Base-by-base conservation (phyloP, 176 grass and related monocot genomes). In the Echinochloa phyllopogon region DNA sequence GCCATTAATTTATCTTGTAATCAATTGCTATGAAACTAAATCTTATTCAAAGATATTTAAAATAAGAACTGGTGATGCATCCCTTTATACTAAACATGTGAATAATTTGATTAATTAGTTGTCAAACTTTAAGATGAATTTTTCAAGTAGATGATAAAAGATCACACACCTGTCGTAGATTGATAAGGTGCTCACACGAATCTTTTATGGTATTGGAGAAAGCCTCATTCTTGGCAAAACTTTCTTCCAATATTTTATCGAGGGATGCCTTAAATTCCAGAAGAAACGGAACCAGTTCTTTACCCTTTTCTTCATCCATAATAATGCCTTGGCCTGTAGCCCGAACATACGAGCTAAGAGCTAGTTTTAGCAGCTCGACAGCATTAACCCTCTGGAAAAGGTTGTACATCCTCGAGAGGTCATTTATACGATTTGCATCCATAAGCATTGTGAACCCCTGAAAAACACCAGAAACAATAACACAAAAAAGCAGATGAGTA, bases 181-280 rank as follows among this genome's bases (percentile, higher is more conserved):
- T 99, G 75, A 99, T 99, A 85, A 99, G 97, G 85, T 99, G 94
- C 84, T 96, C 94, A 49, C 94, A 99, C 8, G 97, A 99, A 76
- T 99, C 97, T 67, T 99, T 99, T 93, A 94, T 94, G n/a, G 90
- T 92, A 88, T 96, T 99, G 41, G 93, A 92, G 74, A 99, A 99
- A 58, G 90, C 84, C 42, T 99, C 97, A 57, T 99, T 99, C 88
- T 94, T 96, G 38, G 78, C 86, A 65, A 99, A 96, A 89, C 97
- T 99, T 86, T 96, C 93, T 87, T 99, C 97, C 90, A 77, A 92
- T 83, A 99, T 99, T 79, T 82, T 99, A 73, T 99, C 94, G 38
- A 99, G 97, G 51, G 93, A 99, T 79, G 86, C 63, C 87, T 99
- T 99, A 80, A 99, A 99, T 4, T 99, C 97, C 53, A 99, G 81